Percentiles rank a stretch among this genome's conserved stretches.
phyloP scores from a whole-genome alignment of 805 yeast species.

The Sugiyamaella smithiae region DNA sequence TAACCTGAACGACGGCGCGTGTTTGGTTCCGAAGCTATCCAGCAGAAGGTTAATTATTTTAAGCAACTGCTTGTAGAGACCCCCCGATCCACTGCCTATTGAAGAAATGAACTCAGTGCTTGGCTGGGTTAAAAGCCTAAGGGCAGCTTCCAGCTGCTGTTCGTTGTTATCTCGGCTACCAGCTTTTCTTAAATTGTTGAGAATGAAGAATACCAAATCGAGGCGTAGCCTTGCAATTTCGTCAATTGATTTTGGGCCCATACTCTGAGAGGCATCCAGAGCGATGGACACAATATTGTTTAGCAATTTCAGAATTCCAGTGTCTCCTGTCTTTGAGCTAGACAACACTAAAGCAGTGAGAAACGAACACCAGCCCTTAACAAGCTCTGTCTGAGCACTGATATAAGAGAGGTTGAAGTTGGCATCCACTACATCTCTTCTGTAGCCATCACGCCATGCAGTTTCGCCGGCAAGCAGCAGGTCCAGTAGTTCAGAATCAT shows the following conservation, averaged over 20 bases:
- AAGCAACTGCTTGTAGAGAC: slow-evolving; percentile 28
- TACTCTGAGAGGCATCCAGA: slow-evolving; percentile 51
- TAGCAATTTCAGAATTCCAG: slow-evolving; percentile 16
- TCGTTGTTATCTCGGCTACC: slow-evolving; percentile 28
- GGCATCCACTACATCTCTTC: slow-evolving; percentile 52
- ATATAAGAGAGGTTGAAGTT: slow-evolving; percentile 63
- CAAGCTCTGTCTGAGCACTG: slow-evolving; percentile 63
- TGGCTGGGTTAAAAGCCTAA: slow-evolving; percentile 30
- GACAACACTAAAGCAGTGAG: slow-evolving; percentile 54
- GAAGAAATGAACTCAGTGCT: slow-evolving; percentile 38
- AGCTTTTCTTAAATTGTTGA: slow-evolving; percentile 15
- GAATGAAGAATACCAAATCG: slow-evolving; percentile 59
- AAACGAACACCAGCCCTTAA: slow-evolving; percentile 76
- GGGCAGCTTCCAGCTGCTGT: slow-evolving; percentile 36
- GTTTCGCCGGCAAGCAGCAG: slow-evolving; percentile 46
- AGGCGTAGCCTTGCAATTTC: slow-evolving; percentile 59
- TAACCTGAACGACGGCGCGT: slow-evolving; percentile 20
- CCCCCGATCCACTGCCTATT: slow-evolving; percentile 36
- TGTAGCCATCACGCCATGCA: slow-evolving; percentile 46
- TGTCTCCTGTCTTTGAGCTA: slow-evolving; percentile 32
- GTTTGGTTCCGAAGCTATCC: slow-evolving; percentile 17
- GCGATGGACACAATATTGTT: slow-evolving; percentile 44
- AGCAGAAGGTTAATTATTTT: slow-evolving; percentile 26
- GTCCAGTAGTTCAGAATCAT: slow-evolving; percentile 63
- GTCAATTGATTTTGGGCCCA: slow-evolving; percentile 40